Evolutionary conservation across 495 filamentous ascomycete genomes (phyloP).

Genomic region (Lasiosphaeria ovina): DNA sequence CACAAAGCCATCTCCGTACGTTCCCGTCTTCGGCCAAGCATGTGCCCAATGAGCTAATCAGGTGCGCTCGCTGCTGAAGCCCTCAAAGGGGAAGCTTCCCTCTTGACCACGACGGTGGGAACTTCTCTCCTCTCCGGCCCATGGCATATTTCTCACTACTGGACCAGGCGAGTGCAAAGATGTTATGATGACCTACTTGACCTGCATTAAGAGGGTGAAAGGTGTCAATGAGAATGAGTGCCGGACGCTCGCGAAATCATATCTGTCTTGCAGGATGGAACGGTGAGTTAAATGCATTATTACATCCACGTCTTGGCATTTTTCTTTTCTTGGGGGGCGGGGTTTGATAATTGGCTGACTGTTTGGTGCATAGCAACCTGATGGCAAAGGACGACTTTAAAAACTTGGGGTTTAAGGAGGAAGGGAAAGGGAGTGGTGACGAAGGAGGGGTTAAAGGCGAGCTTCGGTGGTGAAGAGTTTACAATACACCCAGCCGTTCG

Average conservation of each 20-base stretch:
- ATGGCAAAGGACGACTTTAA: conserved; percentile 94
- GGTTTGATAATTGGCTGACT: background rate
- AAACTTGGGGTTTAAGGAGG: conserved; percentile 73
- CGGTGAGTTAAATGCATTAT: conserved; percentile 49
- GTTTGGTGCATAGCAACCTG: conserved; percentile 64
- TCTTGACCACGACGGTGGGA: conserved; percentile 86
- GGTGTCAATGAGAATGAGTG: conserved; percentile 87
- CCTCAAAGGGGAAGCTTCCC: conserved; percentile 96
- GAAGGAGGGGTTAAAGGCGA: conserved; percentile 45
- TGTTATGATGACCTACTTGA: conserved; percentile 77
- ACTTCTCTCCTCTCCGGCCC: conserved; percentile 1
- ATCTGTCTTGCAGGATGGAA: conserved; percentile 92
- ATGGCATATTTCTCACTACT: conserved; percentile 10
- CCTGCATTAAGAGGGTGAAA: conserved; percentile 74
- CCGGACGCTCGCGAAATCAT: conserved; percentile 78
- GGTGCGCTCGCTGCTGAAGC: conserved; percentile 38
- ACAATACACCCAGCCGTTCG: background rate
- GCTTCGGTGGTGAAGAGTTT: conserved; percentile 39
- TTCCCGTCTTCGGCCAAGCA: conserved; percentile 17
- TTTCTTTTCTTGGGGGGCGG: too few relatives aligned
- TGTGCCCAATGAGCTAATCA: conserved; percentile 5
- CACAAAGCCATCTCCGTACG: conserved; percentile 78
- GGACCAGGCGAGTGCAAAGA: conserved; percentile 83
- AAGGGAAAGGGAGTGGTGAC: conserved; percentile 10
- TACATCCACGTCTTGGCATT: too few relatives aligned